Evolutionary conservation across 208 protist species (phyloP), one percentile per base, ranked within the genome.

Genomic region (Leishmania lainsoni): DNA sequence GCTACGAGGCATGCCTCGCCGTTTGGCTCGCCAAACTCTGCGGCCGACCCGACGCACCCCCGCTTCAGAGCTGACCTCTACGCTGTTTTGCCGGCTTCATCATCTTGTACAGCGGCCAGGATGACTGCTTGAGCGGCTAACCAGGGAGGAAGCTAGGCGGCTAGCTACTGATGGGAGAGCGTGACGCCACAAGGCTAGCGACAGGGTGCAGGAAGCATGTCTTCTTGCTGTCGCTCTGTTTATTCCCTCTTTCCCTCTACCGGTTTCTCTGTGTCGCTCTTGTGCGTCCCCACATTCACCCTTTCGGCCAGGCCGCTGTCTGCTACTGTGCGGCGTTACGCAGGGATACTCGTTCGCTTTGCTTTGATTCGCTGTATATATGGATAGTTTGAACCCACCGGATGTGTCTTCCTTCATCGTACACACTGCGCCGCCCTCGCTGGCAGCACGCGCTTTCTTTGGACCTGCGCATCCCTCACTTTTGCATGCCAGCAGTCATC

Each of bases 1-100:
- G 54, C 51, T 0, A 32, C 65, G 14, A 42, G 26, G 1, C 51
- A 68, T 5, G 54, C 42, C 75, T 78, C 84, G n/a, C 45, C 71
- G 35, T 78, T 75, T 70, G 32, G 81, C 16, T 54, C 78, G 45
- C 63, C 69, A 14, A 51, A 39, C 49, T 84, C 81, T 26, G 42
- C 49, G 0, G 79, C 83, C 14, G 87, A 90, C 63, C 74, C 69
- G 26, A 81, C 83, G n/a, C 85, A 87, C 35, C 87, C 83, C n/a
- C 83, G 79, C 39, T 90, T 90, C 59, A 68, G 73, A 3, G 87
- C 83, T 0, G 84, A 90, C 76, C 70, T 78, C 22, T 90, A 87
- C 81, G 74, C 86, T 12, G 79, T 79, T 56, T n/a, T 59, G 16
- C 48, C 75, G 4, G 17, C 48, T 45, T 56, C 45, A n/a, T n/a